Evolutionary conservation across 768 basidiomycete species (phyloP), one percentile per base, ranked within the genome.

Genomic region (Suillus tomentosus): DNA sequence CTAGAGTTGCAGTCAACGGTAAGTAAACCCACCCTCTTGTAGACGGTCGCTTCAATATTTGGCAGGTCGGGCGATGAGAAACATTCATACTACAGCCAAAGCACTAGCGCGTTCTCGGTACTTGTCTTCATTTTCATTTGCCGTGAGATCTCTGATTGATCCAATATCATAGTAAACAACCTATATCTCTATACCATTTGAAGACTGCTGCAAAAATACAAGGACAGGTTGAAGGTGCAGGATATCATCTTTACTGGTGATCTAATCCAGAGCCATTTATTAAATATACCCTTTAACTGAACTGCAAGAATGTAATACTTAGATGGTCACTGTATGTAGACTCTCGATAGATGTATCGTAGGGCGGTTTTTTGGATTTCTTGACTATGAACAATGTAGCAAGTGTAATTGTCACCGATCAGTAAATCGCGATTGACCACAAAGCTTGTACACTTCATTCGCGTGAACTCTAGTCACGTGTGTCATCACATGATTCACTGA

Each of bases 191-290:
- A 17, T 6, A 11, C 10, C 24, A 57, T 40, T 40, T 57, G 37
- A 57, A 40, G 39, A 57, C 56, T 7, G 56, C 56, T 40, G 39
- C 56, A 5, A 57, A 40, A 17, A 57, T 39, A 17, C 56, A 57
- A 7, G 56, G 39, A 17, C 56, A 57, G 24, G 56, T 27, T 3
- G 56, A 57, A 57, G 56, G 56, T 19, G 56, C 56, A 27, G 56
- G 56, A 57, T 40, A 57, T 57, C 56, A 57, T 40, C 56, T 57
- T 57, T 57, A 57, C 39, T 57, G 56, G 56, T 57, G 39, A 57
- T 9, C 22, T 40, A 40, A 9, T 27, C 3, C 24, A 40, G 15
- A 40, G 15, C 5, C 22, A 7, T 57, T 57, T 57, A 14, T 14
- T 50, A 3, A 40, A 57, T 31, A 54, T 51, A 27, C 17, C 53